Evolutionary conservation across 768 basidiomycete genomes (phyloP), one percentile per base, ranked within the genome.

Genomic region (Arthromyces matolae): DNA sequence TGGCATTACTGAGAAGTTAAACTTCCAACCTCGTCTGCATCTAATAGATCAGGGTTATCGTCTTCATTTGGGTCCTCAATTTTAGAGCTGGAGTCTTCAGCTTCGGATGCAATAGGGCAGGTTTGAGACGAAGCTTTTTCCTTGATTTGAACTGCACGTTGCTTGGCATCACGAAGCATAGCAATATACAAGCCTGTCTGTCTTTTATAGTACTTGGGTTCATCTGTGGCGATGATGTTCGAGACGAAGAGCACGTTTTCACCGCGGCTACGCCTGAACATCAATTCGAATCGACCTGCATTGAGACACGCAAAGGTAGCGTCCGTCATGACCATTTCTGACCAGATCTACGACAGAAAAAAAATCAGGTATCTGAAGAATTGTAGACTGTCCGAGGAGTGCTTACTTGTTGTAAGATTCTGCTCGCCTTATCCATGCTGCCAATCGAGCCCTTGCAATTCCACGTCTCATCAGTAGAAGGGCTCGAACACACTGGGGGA

Each of bases 271-370:
- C 42, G 14, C n/a, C n/a, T 3, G 16, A 43, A 14, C 9, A 28
- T 28, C 5, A 43, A 3, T 31, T 42, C 42, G 33, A 37, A 55
- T 55, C 51, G 33, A 42, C 40, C 37, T 28, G 19, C 44, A 54
- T 51, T 28, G 18, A 42, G 16, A 3, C 41, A 42, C 3, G 29
- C 41, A 42, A 42, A 42, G 9, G 41, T 42, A 19, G 28, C 41
- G 29, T 42, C 41, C 18, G 20, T 19, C 31, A 12, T 13, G 16
- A 42, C 25, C 41, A 42, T 42, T 42, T 42, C 41, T 8, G 41
- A 25, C 41, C 41, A 42, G 13, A 42, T 10, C 41, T 42, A 14
- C 14, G 5, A 28, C 19, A 12, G 13, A 19, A 22, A 8, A 7
- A 32, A 28, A 14, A 33, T 43, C 25, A 43, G 29, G 14, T 19